A percentile compares a stretch with the other conserved stretches of the same genome.
These are phyloP conservation scores for Lentinula detonsa DNA, from an alignment of 768 basidiomycete species.

Conservation along the genomic window DNA sequence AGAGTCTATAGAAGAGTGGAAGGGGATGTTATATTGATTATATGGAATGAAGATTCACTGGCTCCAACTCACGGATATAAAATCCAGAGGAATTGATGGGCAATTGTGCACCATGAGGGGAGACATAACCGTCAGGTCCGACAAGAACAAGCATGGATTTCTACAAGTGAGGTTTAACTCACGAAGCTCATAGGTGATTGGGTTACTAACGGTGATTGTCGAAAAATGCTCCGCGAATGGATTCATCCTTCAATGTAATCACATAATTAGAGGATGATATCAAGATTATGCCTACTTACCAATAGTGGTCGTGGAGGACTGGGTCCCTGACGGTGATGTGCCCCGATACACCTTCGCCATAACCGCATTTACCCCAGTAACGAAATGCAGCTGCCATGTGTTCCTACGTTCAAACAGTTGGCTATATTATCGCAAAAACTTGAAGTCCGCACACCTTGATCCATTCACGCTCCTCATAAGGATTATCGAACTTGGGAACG, in stretches of 20 bases:
- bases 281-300: slow-evolving; percentile 7
- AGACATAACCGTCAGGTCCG: slow-evolving; percentile 17
- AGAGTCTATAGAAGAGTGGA: slow-evolving; percentile 22
- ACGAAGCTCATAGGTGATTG: not conserved
- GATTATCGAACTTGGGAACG: slow-evolving; percentile 18
- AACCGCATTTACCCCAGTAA: slow-evolving; percentile 15
- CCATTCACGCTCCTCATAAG: slow-evolving; percentile 21
- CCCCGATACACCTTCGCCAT: slow-evolving; percentile 18
- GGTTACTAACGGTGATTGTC: slow-evolving; percentile 15
- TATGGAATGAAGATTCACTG: slow-evolving; percentile 1
- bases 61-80: slow-evolving; percentile 15
- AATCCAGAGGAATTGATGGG: slow-evolving; percentile 23
- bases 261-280: not conserved
- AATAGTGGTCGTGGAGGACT: slow-evolving; percentile 20
- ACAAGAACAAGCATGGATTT: slow-evolving; percentile 23
- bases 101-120: slow-evolving; percentile 20
- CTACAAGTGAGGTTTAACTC: slow-evolving; percentile 4
- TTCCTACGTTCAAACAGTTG: slow-evolving; percentile 5
- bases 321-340: slow-evolving; percentile 21
- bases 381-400: slow-evolving; percentile 21
- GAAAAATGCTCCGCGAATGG: slow-evolving; percentile 21
- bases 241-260: slow-evolving; percentile 16
- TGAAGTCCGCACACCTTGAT: slow-evolving; percentile 15
- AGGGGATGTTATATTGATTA: slow-evolving; percentile 8
- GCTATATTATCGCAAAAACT: not conserved